These are phyloP conservation scores for Synchytrium microbalum DNA, from an alignment of 371 early-diverging fungal species.

Conservation along the genomic window DNA sequence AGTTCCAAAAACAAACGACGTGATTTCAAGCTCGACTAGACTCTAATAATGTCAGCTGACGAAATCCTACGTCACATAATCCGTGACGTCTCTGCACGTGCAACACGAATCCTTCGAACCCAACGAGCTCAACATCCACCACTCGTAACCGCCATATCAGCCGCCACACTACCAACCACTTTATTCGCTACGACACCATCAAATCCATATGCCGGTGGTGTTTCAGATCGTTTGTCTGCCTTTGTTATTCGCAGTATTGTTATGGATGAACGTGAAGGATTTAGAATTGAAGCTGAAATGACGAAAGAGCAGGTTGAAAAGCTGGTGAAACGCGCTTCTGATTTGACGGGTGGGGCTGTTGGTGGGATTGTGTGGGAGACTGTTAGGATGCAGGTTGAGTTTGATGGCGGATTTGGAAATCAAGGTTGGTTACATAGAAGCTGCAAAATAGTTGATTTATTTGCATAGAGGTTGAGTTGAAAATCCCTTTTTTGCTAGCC, in stretches of 20 bases:
- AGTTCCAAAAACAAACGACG: too few relatives aligned
- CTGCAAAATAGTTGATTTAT: neutral
- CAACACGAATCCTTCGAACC: conserved; percentile 18
- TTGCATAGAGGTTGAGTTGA: conserved; percentile 28
- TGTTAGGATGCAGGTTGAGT: conserved; percentile 48
- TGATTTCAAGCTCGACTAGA: too few relatives aligned
- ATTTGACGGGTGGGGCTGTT: neutral
- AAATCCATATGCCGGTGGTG: neutral
- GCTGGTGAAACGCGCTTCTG: conserved; percentile 13
- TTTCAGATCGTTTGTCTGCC: conserved; percentile 31
- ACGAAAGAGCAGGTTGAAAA: conserved; percentile 39
- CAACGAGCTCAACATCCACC: neutral
- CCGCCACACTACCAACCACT: conserved; percentile 2
- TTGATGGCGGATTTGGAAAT: conserved; percentile 44
- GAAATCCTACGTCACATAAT: conserved; percentile 45
- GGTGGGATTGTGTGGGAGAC: conserved; percentile 26
- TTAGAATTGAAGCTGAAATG: conserved; percentile 41
- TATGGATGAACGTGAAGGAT: conserved; percentile 37
- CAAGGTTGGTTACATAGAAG: neutral
- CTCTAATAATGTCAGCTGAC: conserved; percentile 20
- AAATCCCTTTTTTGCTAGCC: conserved; percentile 17
- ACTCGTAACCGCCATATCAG: neutral
- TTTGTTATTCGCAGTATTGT: conserved; percentile 45
- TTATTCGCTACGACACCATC: neutral
- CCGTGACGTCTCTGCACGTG: conserved; percentile 32